These are phyloP conservation scores for Nannizziopsis barbatae DNA, from an alignment of 2,329 filamentous ascomycete species.

Conservation along the genomic window DNA sequence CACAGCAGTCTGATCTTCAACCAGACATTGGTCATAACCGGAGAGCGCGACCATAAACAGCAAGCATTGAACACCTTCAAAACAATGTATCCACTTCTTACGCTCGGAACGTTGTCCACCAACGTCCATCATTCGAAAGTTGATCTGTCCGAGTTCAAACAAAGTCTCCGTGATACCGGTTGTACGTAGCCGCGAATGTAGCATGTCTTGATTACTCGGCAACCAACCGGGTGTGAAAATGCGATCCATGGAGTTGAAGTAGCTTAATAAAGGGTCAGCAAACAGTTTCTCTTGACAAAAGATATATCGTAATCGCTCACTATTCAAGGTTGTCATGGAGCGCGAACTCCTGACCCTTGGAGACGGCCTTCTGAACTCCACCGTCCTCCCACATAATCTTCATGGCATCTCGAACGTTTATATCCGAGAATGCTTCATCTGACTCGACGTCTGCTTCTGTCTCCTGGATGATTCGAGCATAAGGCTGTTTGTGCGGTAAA, in stretches of 20 bases:
- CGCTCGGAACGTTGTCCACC: slow-evolving; percentile 85
- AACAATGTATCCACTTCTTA: slow-evolving; percentile 97
- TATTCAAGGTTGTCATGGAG: slow-evolving; percentile 92
- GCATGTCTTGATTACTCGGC: slow-evolving; percentile 86
- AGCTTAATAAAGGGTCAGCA: slow-evolving; percentile 44
- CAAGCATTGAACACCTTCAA: slow-evolving; percentile 85
- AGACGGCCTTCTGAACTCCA: slow-evolving; percentile 77
- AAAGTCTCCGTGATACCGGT: slow-evolving; percentile 93
- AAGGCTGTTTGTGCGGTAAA: slow-evolving; percentile 44
- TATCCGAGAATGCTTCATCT: slow-evolving; percentile 63
- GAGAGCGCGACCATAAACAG: slow-evolving; percentile 92
- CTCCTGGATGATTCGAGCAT: slow-evolving; percentile 63
- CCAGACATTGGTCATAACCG: slow-evolving; percentile 89
- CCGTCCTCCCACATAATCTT: slow-evolving; percentile 71
- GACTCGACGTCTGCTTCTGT: slow-evolving; percentile 68
- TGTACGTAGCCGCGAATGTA: slow-evolving; percentile 78
- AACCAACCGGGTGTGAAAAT: slow-evolving; percentile 68
- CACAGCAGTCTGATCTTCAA: slow-evolving; percentile 93
- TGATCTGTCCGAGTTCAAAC: slow-evolving; percentile 82
- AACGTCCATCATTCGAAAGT: slow-evolving; percentile 94
- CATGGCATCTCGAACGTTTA: slow-evolving; percentile 58
- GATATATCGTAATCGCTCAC: slow-evolving; percentile 43
- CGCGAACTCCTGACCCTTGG: slow-evolving; percentile 91
- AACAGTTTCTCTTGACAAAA: background rate
- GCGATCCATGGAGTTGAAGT: slow-evolving; percentile 67